These are phyloP conservation scores for Piper longum DNA, from an alignment of 164 flowering plant genomes.

Conservation along the genomic window DNA sequence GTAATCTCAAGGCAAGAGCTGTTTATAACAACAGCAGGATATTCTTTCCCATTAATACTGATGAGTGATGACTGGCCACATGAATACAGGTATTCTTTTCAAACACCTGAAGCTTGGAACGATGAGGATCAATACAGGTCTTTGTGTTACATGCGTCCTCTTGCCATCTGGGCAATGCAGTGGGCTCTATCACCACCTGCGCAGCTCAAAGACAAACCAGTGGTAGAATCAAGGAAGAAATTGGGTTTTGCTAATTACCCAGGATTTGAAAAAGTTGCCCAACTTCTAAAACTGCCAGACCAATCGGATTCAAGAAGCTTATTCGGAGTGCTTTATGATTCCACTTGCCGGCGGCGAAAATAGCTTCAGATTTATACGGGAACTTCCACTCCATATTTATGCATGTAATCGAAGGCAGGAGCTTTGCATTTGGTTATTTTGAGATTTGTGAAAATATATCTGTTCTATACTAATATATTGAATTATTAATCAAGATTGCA, in stretches of 20 bases:
- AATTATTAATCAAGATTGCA: no score
- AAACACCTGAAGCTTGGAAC: slow-evolving; percentile 87
- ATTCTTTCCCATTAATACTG: not conserved
- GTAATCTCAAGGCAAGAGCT: not conserved
- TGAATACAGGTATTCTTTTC: slow-evolving; percentile 54
- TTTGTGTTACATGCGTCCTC: slow-evolving; percentile 72
- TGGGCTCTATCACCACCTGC: slow-evolving; percentile 61
- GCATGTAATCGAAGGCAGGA: no score
- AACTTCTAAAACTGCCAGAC: slow-evolving; percentile 47
- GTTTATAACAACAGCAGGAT: no score
- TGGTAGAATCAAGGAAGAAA: slow-evolving; percentile 15
- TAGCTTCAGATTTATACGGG: no score
- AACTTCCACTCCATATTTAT: no score
- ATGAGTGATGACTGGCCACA: not conserved
- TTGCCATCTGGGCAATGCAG: slow-evolving; percentile 95
- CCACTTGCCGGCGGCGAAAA: slow-evolving; percentile 39
- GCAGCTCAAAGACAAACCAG: slow-evolving; percentile 12
- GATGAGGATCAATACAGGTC: slow-evolving; percentile 49
- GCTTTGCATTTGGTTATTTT: no score
- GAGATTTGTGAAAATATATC: no score
- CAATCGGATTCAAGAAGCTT: slow-evolving; percentile 30
- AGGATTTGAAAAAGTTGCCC: slow-evolving; percentile 62
- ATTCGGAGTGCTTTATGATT: slow-evolving; percentile 40
- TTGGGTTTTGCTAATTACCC: slow-evolving; percentile 19
- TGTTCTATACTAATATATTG: no score